Conservation (phyloP, 768 basidiomycete genomes). For the Lactarius hengduanensis region DNA sequence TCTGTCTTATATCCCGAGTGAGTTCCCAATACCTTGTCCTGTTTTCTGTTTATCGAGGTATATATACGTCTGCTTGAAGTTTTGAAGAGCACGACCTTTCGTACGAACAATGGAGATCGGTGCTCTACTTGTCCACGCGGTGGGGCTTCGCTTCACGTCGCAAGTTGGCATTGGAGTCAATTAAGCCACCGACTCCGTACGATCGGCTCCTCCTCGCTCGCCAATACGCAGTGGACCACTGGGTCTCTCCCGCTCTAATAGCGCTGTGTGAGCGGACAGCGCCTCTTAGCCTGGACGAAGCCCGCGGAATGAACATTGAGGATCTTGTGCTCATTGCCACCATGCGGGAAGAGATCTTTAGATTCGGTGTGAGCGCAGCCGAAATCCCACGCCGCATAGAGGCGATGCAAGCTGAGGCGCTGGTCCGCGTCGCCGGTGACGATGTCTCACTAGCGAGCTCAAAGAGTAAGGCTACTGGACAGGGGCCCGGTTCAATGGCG, state of each 20-base stretch:
- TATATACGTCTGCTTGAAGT: neutral
- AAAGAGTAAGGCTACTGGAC: neutral
- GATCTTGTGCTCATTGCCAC: constrained; percentile 19
- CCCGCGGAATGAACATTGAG: constrained; percentile 9
- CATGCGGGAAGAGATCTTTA: constrained; percentile 22
- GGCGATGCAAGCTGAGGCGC: neutral
- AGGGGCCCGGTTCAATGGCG: no score
- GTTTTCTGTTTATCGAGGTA: no score
- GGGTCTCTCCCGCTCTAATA: constrained; percentile 15
- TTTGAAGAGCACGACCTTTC: constrained; percentile 12
- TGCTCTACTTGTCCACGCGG: constrained; percentile 32
- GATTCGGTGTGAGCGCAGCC: neutral
- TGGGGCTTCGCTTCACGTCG: constrained; percentile 36
- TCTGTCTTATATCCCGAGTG: no score
- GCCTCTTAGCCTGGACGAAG: constrained; percentile 18
- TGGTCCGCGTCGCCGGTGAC: neutral
- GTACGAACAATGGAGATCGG: constrained; percentile 33
- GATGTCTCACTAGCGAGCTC: no score
- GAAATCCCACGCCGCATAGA: constrained; percentile 6
- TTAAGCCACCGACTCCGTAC: constrained; percentile 11
- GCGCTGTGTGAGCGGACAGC: constrained; percentile 10
- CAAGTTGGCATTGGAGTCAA: constrained; percentile 4
- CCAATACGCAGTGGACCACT: constrained; percentile 11
- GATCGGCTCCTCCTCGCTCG: constrained; percentile 19
- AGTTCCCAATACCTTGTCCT: no score